Evolutionary conservation across 2,329 filamentous ascomycete species (phyloP), one percentile per base, ranked within the genome.

Genomic region (Cordyceps pruinosa): DNA sequence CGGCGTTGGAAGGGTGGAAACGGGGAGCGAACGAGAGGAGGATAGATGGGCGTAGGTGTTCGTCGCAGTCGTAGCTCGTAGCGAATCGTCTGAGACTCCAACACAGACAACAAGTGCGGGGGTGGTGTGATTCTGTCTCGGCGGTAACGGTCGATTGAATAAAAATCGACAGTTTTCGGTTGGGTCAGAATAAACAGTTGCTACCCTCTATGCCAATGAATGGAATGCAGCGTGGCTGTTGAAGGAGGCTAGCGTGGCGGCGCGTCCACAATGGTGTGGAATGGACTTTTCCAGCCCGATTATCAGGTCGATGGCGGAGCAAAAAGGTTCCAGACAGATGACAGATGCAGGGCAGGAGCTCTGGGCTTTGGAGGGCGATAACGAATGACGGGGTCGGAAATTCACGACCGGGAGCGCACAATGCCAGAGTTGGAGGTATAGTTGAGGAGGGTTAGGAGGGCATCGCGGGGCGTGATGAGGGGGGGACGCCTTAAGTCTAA

Each of bases 401-500:
- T 1, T 37, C 5, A 46, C 23, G 42, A 39, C 30, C 21, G 21
- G 17, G n/a, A 30, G 30, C 13, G 39, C 42, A 55, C 32, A 39
- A 47, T 37, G 42, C 17, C 17, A 23, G 42, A 7, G 25, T 10
- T 26, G 32, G 23, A 49, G 32, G 17, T 21, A 41, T n/a, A 37
- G n/a, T 19, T 17, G 30, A 54, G 23, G n/a, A 39, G 30, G 21
- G 21, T n/a, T 13, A 1, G 19, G 35, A 17, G n/a, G 15, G 19
- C 42, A 55, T 30, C 42, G 32, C n/a, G 52, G 28, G 52, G 52
- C 23, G 5, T 30, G 17, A 45, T 28, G 52, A 46, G 51, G 52
- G 52, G 42, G 39, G 28, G 42, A 47, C 19, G 25, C 34, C 52
- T 55, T 55, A 55, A 37, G 52, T 46, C 42, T 47, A 28, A 55